These are phyloP conservation scores for Penicillium expansum DNA, from an alignment of 2,329 filamentous ascomycete species.

Conservation along the genomic window DNA sequence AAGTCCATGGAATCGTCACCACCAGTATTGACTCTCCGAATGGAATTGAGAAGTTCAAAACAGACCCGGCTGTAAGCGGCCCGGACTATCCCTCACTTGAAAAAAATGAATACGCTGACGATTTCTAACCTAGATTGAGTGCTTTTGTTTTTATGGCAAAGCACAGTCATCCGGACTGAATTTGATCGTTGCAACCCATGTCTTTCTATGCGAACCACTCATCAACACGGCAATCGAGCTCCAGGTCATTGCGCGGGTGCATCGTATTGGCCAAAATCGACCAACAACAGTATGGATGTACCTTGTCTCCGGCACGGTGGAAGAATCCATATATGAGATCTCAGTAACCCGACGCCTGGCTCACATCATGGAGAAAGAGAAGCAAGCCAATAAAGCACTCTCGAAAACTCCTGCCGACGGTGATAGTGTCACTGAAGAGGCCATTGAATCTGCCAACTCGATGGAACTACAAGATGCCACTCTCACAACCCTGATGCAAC, in stretches of 20 bases:
- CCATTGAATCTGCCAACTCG: slow-evolving; percentile 80
- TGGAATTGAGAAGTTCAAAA: slow-evolving; percentile 74
- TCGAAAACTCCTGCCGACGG: background rate
- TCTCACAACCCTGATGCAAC: slow-evolving; percentile 67
- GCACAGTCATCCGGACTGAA: slow-evolving; percentile 87
- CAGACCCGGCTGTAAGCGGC: slow-evolving; percentile 57
- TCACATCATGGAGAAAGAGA: slow-evolving; percentile 61
- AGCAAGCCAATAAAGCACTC: slow-evolving; percentile 27
- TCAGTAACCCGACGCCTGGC: slow-evolving; percentile 75
- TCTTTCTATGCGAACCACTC: slow-evolving; percentile 90
- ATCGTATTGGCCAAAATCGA: slow-evolving; percentile 85
- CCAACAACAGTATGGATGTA: slow-evolving; percentile 96
- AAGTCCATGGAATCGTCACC: slow-evolving; percentile 68
- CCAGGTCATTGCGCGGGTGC: slow-evolving; percentile 90
- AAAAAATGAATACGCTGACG: background rate
- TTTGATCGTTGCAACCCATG: slow-evolving; percentile 86
- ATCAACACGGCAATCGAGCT: slow-evolving; percentile 92
- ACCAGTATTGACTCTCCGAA: slow-evolving; percentile 65
- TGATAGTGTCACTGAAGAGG: slow-evolving; percentile 50
- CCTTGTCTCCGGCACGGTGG: slow-evolving; percentile 83
- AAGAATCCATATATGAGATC: slow-evolving; percentile 86
- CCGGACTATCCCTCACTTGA: background rate
- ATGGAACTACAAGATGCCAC: slow-evolving; percentile 74
- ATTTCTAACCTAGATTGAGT: slow-evolving; percentile 57
- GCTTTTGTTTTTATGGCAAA: slow-evolving; percentile 84